A percentile compares a stretch with the other conserved stretches of the same genome.
Evolutionary conservation across 768 basidiomycete genomes (phyloP).

Genomic region (Neoboletus brunneissimus): DNA sequence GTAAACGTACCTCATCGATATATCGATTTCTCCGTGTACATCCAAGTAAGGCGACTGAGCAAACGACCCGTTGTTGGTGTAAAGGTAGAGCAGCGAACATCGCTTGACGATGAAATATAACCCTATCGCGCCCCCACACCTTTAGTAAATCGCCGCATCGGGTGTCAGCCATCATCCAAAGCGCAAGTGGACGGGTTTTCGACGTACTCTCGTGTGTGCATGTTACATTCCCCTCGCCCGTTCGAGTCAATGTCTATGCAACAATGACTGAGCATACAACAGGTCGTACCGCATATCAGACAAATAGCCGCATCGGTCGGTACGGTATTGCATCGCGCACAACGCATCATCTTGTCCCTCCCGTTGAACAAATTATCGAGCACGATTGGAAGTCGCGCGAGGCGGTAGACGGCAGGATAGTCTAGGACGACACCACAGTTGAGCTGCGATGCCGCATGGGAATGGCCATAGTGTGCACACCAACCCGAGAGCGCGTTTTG

Average conservation of each 20-base stretch:
- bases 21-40: conserved; percentile 89
- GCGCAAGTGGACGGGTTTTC: no score
- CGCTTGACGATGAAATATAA: conserved; percentile 91
- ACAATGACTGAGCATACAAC: conserved; percentile 91
- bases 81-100: conserved; percentile 86
- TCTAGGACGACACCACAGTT: conserved; percentile 81
- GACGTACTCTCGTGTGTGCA: conserved; percentile 90
- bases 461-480: conserved; percentile 86
- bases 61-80: conserved; percentile 87
- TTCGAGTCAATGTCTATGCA: conserved; percentile 63
- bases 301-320: conserved; percentile 90
- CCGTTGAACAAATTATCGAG: conserved; percentile 83
- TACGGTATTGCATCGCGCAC: conserved; percentile 71
- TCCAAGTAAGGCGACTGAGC: conserved; percentile 89
- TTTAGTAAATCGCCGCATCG: conserved; percentile 32
- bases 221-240: conserved; percentile 86
- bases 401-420: conserved; percentile 77
- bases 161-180: not conserved
- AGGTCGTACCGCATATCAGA: conserved; percentile 80
- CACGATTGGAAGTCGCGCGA: conserved; percentile 75
- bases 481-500: conserved; percentile 87
- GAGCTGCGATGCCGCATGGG: conserved; percentile 73
- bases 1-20: conserved; percentile 74
- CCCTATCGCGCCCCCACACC: conserved; percentile 88
- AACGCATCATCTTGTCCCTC: conserved; percentile 69